Conservation (phyloP, 306 rosid species). For the Quercus glauca region DNA sequence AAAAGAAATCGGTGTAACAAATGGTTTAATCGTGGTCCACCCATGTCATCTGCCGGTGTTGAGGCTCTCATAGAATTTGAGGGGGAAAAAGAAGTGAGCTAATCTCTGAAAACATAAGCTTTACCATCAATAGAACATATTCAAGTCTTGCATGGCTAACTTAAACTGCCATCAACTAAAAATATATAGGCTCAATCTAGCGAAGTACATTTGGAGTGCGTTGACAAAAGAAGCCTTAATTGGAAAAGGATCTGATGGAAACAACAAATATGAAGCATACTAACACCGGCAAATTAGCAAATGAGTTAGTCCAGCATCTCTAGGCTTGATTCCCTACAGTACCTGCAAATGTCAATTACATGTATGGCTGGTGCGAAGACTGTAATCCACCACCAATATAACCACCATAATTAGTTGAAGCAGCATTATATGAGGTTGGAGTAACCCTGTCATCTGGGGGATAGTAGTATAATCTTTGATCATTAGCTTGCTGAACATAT, state of each 20-base stretch:
- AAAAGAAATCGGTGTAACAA: not conserved
- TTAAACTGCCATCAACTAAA: not conserved
- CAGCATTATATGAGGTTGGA: slow-evolving; percentile 27
- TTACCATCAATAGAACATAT: not conserved
- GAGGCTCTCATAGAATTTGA: not conserved
- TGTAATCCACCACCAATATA: slow-evolving; percentile 54
- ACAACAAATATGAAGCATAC: not conserved
- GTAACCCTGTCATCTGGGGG: slow-evolving; percentile 31
- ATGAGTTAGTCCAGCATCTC: slow-evolving; percentile 9
- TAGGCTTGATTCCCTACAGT: slow-evolving; percentile 12
- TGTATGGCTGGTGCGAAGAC: slow-evolving; percentile 53
- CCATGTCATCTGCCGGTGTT: not conserved
- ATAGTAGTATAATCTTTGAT: slow-evolving; percentile 38
- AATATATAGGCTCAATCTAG: not conserved
- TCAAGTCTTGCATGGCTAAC: not conserved
- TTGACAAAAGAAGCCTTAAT: slow-evolving; percentile 5
- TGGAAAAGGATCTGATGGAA: not conserved
- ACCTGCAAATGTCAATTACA: slow-evolving; percentile 30
- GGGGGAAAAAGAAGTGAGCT: not conserved
- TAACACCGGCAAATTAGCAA: not conserved
- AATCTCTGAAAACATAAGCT: not conserved
- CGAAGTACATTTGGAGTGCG: not conserved
- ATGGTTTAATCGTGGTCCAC: not conserved
- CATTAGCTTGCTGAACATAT: slow-evolving; percentile 39
- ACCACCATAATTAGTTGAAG: slow-evolving; percentile 47